phyloP scores from a whole-genome alignment of 352 stramenopile genomes.

The Pythium sp. region DNA sequence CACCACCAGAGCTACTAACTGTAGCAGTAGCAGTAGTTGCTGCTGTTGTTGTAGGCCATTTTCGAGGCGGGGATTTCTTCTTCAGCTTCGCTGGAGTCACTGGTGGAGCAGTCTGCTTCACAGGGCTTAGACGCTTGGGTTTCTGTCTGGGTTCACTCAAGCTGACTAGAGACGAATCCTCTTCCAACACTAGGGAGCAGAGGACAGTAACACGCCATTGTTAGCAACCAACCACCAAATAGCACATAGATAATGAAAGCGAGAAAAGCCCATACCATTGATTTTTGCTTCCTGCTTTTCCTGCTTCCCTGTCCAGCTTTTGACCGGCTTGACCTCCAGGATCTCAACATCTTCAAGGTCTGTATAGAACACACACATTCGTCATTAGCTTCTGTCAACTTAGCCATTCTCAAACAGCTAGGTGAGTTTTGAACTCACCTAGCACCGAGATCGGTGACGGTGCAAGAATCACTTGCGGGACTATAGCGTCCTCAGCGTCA shows the following conservation, averaged over 20 bases:
- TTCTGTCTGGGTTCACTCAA: background rate
- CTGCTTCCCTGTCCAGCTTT: background rate
- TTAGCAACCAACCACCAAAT: background rate
- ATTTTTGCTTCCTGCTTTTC: background rate
- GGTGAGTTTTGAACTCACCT: background rate
- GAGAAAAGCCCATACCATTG: background rate
- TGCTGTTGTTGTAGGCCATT: background rate
- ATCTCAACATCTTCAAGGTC: background rate
- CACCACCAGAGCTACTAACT: conserved; percentile 2
- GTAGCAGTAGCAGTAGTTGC: background rate
- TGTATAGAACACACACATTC: background rate
- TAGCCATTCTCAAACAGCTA: background rate
- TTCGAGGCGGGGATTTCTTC: background rate
- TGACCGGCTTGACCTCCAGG: background rate
- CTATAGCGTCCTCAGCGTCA: background rate
- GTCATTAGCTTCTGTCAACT: background rate
- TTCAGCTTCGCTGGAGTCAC: background rate
- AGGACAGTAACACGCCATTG: background rate
- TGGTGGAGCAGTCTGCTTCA: background rate
- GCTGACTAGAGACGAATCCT: background rate
- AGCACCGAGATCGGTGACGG: background rate
- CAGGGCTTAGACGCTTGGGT: background rate
- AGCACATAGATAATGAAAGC: background rate
- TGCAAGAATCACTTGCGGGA: background rate
- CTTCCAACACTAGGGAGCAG: background rate